phyloP scores from a whole-genome alignment of 2,329 filamentous ascomycete species.

The Aspergillus ustus region DNA sequence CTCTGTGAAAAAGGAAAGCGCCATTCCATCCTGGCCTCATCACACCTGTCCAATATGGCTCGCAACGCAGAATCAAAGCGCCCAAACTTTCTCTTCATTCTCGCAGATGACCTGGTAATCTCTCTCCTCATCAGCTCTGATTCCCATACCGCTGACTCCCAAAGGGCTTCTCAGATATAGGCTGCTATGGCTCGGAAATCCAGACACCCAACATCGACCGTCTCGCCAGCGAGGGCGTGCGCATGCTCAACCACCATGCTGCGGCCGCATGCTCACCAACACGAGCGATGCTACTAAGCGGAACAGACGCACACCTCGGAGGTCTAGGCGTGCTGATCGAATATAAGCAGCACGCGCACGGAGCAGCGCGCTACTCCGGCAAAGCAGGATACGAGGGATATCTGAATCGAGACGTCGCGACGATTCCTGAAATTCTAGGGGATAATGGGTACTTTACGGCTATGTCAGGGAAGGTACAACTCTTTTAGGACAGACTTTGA shows the following conservation, averaged over 20 bases:
- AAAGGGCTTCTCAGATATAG: constrained; percentile 56
- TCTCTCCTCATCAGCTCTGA: no score
- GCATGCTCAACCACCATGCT: constrained; percentile 64
- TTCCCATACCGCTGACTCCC: not conserved
- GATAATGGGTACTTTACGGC: constrained; percentile 41
- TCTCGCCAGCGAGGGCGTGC: constrained; percentile 48
- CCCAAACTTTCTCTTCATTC: constrained; percentile 34
- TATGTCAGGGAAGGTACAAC: constrained; percentile 39
- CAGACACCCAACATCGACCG: constrained; percentile 59
- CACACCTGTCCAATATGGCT: not conserved
- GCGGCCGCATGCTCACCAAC: constrained; percentile 61
- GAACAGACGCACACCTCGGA: constrained; percentile 40
- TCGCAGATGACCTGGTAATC: constrained; percentile 45
- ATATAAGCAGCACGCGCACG: not conserved
- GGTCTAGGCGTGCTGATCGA: constrained; percentile 35
- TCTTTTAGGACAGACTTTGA: not conserved
- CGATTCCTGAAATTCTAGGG: constrained; percentile 40
- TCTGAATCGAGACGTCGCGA: constrained; percentile 38
- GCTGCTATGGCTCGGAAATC: constrained; percentile 61
- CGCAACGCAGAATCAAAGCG: constrained; percentile 14
- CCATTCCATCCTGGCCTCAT: not conserved
- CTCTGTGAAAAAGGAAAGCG: no score
- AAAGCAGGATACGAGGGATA: constrained; percentile 44
- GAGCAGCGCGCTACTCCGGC: constrained; percentile 10
- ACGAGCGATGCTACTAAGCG: constrained; percentile 40